Conservation (phyloP, 306 rosid genomes). For the Herpetospermum pedunculosum region DNA sequence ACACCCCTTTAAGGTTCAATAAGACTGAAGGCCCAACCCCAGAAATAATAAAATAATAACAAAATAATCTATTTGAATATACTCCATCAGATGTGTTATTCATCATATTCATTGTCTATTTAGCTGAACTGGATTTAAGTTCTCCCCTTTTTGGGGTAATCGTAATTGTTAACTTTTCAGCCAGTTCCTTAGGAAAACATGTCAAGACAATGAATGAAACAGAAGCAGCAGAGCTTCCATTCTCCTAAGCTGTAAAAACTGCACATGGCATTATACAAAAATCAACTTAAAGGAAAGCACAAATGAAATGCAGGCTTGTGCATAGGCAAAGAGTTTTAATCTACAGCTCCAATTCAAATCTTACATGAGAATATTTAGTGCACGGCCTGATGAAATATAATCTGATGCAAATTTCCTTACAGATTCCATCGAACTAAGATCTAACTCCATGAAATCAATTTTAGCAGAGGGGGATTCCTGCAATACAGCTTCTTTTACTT, state of each 20-base stretch:
- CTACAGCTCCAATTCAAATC: not conserved
- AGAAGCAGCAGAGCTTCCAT: not conserved
- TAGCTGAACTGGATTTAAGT: not conserved
- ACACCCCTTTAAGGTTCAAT: too few species aligned
- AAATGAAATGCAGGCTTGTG: not conserved
- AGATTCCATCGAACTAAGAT: conserved; percentile 52
- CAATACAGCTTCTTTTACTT: conserved; percentile 32
- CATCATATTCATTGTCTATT: not conserved
- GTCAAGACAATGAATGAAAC: not conserved
- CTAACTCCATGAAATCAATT: conserved; percentile 60
- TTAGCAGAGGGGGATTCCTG: conserved; percentile 39
- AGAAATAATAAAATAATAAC: not conserved
- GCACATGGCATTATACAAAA: not conserved
- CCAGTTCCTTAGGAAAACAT: not conserved
- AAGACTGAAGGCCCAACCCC: not conserved
- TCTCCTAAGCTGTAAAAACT: not conserved
- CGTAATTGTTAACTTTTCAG: not conserved
- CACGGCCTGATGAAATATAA: conserved; percentile 31
- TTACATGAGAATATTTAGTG: conserved; percentile 53
- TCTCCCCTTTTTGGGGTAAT: not conserved
- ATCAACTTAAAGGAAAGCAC: not conserved
- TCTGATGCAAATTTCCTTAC: conserved; percentile 62
- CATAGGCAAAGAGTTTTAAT: not conserved
- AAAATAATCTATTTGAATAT: not conserved
- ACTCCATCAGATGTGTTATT: not conserved